Evolutionary conservation across 176 grass and related monocot genomes (phyloP), one percentile per base, ranked within the genome.

Genomic region (Bromus sterilis): DNA sequence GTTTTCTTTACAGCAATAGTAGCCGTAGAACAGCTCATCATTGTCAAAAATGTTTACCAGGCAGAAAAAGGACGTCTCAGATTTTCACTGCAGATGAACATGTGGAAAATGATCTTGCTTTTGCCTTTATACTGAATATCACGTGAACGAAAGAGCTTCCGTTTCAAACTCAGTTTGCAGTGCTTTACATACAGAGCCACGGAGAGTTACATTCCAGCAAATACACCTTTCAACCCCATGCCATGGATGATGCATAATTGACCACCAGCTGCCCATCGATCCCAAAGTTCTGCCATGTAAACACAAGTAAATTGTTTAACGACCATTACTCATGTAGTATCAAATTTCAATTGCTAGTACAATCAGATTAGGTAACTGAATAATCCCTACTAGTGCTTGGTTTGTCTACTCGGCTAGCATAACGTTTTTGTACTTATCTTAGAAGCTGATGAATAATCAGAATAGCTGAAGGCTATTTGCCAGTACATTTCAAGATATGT

Each of bases 201-300:
- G 13, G 31, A 15, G 76, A 8, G 12, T 58, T 28, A 33, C n/a
- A n/a, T n/a, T 65, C 42, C 32, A 79, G 31, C 20, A 68, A 6
- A 35, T 67, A 23, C 20, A 55, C 14, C 61, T 67, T 42, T 67
- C 57, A 95, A 24, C 90, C 93, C 86, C 91, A 91, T 56, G 87
- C 89, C 81, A 94, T 87, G 15, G 87, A 94, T 64, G 88, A 91
- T 68, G 90, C 84, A 15, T 91, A 86, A 67, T 91, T 83, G 42
- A 91, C 81, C 33, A 93, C 80, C 83, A 91, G 85, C 74, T 89
- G 88, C 30, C 88, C 86, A 11, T 97, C 91, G 41, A 93, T 87
- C 33, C 94, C 78, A 81, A 93, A 93, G 82, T 78, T 93, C 86
- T 91, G 81, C 30, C 80, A 61, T 70, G 42, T 16, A 80, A 84